Evolutionary conservation across 2,329 filamentous ascomycete genomes (phyloP), one percentile per base, ranked within the genome.

Genomic region (Aspergillus costaricaensis): DNA sequence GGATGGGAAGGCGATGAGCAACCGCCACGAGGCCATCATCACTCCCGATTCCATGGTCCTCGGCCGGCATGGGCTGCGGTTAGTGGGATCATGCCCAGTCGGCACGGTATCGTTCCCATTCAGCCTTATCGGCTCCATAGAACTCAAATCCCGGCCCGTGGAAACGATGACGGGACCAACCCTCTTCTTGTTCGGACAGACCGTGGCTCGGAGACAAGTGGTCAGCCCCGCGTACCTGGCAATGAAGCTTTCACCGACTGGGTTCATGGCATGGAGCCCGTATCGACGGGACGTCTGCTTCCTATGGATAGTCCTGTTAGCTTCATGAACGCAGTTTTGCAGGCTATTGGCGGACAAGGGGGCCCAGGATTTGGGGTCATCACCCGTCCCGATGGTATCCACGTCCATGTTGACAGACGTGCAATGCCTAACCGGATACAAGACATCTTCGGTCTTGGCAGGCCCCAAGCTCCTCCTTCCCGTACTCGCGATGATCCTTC

Each of bases 101-200:
- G 84, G 60, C 69, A 73, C 58, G 76, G 72, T 39, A 74, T 74
- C 32, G 69, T 77, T 55, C 72, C 74, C 12, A 77, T 78, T 21
- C 77, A 76, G 41, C 73, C 75, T 15, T 81, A 80, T 62, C 76
- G 80, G 57, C 73, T 80, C 36, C 79, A 81, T 61, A 74, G 80
- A 49, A 74, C 69, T 38, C 73, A 78, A 53, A 68, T 75, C 14
- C 80, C 84, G 32, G 78, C 85, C 55, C 82, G 85, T 59, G 82
- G 82, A 27, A 83, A 85, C 36, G 92, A 96, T 65, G 93, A 97
- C 72, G 92, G 92, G 3, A 83, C 88, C 21, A 97, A 98, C 71
- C 94, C 94, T 47, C 82, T 98, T 12, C 85, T 98, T 57, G 89
- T 92, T 65, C 88, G 91, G 58, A 76, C 77, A 49, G 77, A 74